Conservation (phyloP, 306 rosid species). For the Urtica urens region DNA sequence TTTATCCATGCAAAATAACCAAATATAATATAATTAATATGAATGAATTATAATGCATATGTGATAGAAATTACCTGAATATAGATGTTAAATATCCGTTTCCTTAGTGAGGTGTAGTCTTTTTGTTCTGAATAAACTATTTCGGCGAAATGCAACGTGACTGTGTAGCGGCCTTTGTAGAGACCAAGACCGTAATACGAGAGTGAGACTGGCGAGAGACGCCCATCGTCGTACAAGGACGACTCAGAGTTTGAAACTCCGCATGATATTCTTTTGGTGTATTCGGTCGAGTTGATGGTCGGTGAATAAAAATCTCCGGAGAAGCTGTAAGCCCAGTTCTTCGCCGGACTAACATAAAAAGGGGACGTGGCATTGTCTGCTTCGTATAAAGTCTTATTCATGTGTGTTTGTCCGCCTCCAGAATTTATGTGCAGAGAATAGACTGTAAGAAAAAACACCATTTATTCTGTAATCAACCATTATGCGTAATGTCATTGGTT, state of each 20-base stretch:
- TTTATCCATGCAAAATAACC: too few species aligned
- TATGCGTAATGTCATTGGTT: background rate
- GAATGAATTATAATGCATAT: too few species aligned
- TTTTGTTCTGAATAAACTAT: background rate
- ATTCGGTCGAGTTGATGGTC: slow-evolving; percentile 6
- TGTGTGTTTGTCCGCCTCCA: slow-evolving; percentile 13
- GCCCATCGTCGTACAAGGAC: slow-evolving; percentile 17
- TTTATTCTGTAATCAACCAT: too few species aligned
- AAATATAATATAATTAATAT: too few species aligned
- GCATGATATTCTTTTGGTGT: background rate
- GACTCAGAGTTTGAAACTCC: slow-evolving; percentile 10
- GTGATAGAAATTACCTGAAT: slow-evolving; percentile 10
- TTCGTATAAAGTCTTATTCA: slow-evolving; percentile 11
- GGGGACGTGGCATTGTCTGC: slow-evolving; percentile 14
- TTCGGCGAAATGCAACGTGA: slow-evolving; percentile 29
- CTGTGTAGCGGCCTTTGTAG: slow-evolving; percentile 17
- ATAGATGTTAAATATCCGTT: slow-evolving; percentile 2
- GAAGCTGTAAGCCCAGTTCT: slow-evolving; percentile 26
- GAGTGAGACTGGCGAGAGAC: slow-evolving; percentile 26
- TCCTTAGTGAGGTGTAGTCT: background rate
- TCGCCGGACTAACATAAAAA: background rate
- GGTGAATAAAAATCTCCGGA: slow-evolving; percentile 10
- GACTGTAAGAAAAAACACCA: slow-evolving; percentile 8
- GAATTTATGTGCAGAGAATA: slow-evolving; percentile 20
- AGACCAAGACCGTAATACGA: slow-evolving; percentile 23